phyloP scores from a whole-genome alignment of 2,329 filamentous ascomycete genomes.

The Ascochyta koolunga region DNA sequence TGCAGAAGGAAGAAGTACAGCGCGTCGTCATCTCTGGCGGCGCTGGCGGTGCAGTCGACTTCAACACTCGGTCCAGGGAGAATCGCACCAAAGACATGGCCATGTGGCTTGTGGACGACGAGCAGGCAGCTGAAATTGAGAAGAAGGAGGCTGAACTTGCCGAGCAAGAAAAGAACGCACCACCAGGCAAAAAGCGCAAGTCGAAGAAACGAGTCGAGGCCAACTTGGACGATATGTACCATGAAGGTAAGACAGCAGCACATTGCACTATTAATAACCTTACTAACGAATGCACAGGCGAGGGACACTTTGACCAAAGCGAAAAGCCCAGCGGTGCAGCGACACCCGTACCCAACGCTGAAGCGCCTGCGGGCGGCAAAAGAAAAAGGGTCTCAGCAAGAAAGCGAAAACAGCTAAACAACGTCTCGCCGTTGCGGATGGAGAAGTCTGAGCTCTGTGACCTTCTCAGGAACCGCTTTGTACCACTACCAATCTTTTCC shows the following conservation, averaged over 20 bases:
- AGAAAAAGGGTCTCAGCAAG: conserved; percentile 55
- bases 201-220: conserved; percentile 66
- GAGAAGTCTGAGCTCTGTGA: conserved; percentile 36
- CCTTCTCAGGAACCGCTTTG: background rate
- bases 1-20: conserved; percentile 99
- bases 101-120: conserved; percentile 97
- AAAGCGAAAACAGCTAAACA: conserved; percentile 60
- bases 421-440: conserved; percentile 56
- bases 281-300: conserved; percentile 64
- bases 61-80: conserved; percentile 89
- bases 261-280: background rate
- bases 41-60: conserved; percentile 83
- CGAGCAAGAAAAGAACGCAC: conserved; percentile 63
- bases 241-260: conserved; percentile 77
- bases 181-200: conserved; percentile 59
- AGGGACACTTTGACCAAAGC: conserved; percentile 93
- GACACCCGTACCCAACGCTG: conserved; percentile 69
- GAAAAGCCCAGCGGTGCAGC: conserved; percentile 85
- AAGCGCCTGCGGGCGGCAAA: conserved; percentile 42
- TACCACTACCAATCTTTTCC: conserved; percentile 3
- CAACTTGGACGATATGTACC: conserved; percentile 94
- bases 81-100: conserved; percentile 98
- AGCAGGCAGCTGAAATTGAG: conserved; percentile 93
- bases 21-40: conserved; percentile 95
- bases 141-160: conserved; percentile 86